Base-by-base conservation (phyloP, 2,329 filamentous ascomycete species). In the Mollisiaceae sp. region DNA sequence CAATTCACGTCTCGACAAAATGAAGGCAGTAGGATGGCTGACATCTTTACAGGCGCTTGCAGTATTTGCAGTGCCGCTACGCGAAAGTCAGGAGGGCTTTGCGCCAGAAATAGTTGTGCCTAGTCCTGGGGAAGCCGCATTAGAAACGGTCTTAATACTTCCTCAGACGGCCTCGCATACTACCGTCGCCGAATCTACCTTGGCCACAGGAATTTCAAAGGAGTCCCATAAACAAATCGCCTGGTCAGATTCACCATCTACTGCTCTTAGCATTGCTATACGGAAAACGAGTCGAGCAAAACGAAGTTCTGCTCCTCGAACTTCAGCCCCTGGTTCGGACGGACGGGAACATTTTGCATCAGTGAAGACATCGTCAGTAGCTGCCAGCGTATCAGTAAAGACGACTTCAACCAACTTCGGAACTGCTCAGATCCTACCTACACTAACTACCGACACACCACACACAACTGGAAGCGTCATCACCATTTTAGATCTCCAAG, bases 341-440 rank as follows among this genome's bases (percentile, higher is more conserved):
- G 60, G 27, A 20, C 62, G 50, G 18, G 63, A 65, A 39, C 59
- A 50, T 22, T 60, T 65, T 35, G 59, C 45, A n/a, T 52, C 66
- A n/a, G 50, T 66, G n/a, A 61, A 39, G 14, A 69, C 69, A 36
- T 69, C 69, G 4, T 65, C 65, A 8, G 66, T 73, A 1, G 55
- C 58, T 9, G 60, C 69, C 8, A 69, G 65, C 32, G 74, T 78
- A 39, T 67, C 69, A 6, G 75, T 79, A 1, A 68, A 76, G 58
- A 79, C 76, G 14, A 75, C 71, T 35, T 68, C 75, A 20, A 66
- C 66, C 9, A 67, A 72, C 6, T 76, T 75, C 20, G 77, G 73
- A 45, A 76, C 75, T 27, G 73, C 72, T 27, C 78, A 80, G 66
- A 76, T 78, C 58, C 71, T 79, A 18, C 75, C 76, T 8, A 69